Evolutionary conservation across 176 grass and related monocot species (phyloP), one percentile per base, ranked within the genome.

Genomic region (Bothriochloa decipiens): DNA sequence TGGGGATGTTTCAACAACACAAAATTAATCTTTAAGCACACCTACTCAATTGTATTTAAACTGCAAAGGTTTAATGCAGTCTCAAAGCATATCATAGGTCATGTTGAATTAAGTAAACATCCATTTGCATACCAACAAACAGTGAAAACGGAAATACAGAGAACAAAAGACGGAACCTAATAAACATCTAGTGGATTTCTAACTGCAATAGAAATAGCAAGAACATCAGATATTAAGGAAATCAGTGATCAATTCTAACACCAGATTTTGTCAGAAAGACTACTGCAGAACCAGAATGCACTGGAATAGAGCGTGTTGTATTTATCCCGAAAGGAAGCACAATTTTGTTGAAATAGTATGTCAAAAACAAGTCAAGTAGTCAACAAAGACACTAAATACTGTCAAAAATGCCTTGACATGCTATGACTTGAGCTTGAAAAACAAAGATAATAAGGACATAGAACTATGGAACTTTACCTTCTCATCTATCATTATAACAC

Each of bases 401-500:
- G 25, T 46, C 64, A 82, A 7, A 3, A 78, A 73, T 26, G 60
- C 22, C 7, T 46, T 45, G 13, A 43, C 14, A 9, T 39, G 16
- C 14, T 84, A 42, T 60, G 72, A 62, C 69, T 29, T 86, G 4
- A 49, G 72, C 78, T 82, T 33, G 37, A 36, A 73, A 86, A 86
- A 25, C 6, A 90, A 74, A 68, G 16, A 79, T 42, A 79, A 45
- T 80, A 66, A 26, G 13, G 64, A 80, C 1, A 41, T 15, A 70
- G 62, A 43, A 84, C 7, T 13, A 40, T 28, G 25, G 15, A 42
- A 33, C 41, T 58, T 83, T 90, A 98, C 96, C 88, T 95, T 90
- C 81, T 99, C 96, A 70, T 99, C 90, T 86, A 96, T 89, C 96
- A 99, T 99, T 89, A 96, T 92, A 86, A 99, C 86, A 76, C 96